Evolutionary conservation across 192 early-diverging fungal genomes (phyloP), one percentile per base, ranked within the genome.

Genomic region (Gamsiella multidivaricata): DNA sequence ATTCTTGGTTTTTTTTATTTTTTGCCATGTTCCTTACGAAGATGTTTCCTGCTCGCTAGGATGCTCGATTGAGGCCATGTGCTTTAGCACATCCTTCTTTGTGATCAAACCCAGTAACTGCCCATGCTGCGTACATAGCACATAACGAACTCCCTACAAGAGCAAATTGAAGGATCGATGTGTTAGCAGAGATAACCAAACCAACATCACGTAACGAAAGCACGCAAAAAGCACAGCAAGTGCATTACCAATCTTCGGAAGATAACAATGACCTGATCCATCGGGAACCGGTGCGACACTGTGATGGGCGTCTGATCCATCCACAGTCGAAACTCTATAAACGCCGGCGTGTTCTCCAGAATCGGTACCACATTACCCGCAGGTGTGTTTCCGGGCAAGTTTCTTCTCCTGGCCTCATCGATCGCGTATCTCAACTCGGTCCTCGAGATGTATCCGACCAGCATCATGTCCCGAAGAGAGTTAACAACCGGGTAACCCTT

Each of bases 401-500:
- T 63, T 14, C 64, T 17, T 29, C 72, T 80, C 39, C 71, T 55
- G 0, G 53, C 74, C 26, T 65, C 70, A 61, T 78, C 80, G 25
- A 82, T 81, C 49, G 81, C 82, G 70, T 80, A 84, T 33, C 69
- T 18, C n/a, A 93, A 49, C 32, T 91, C 89, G 0, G 88, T 81
- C 20, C 89, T 81, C 15, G 83, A 82, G 23, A 94, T 90, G 69
- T 92, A 95, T 3, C 94, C 94, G 1, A 88, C 80, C 9, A 95
- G 63, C 53, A 80, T 74, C 81, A 88, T 83, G 18, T 91, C 84
- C 20, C 84, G 61, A 2, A 55, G n/a, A 3, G 85, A 85, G 39
- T 86, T 69, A 26, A 95, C 86, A 0, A 94, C 83, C 0, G 94
- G 94, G 37, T 90, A 94, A 4, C 94, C 94, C 66, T 87, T 90